Evolutionary conservation across 108 stramenopile genomes (phyloP), one percentile per base, ranked within the genome.

Genomic region (Tribonema minus): DNA sequence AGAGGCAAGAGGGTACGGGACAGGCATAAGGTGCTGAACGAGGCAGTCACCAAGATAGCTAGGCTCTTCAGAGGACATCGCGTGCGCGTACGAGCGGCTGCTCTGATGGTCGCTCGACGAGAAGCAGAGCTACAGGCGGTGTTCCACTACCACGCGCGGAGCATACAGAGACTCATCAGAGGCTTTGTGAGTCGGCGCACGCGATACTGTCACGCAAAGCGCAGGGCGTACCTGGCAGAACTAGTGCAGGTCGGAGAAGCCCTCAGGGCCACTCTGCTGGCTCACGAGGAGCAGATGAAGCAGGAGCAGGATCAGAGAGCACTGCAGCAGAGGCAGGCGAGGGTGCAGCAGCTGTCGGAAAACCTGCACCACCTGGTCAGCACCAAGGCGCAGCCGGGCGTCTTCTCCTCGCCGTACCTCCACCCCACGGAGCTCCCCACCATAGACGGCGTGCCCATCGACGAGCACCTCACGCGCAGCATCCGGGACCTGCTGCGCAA

Each of bases 311-410:
- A 32, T 3, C 32, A 27, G 20, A 31, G 34, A 23, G 37, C 68
- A 15, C 46, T 40, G 61, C 68, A 64, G n/a, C 66, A 54, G 3
- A 25, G 36, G 23, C 63, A 58, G 32, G 46, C 38, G 26, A 32
- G 65, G 64, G 41, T 75, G 5, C 46, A 82, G 61, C 61, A 67
- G 40, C 68, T 86, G 25, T 69, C 87, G 20, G 28, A 62, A 30
- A 87, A 88, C 37, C 64, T 88, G 40, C 88, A 88, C 72, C 88
- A 88, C 64, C 75, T 88, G 3, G 60, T 86, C 4, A 75, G 71
- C 61, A 88, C 88, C n/a, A 67, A 76, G 81, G 58, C 61, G 37
- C 58, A 68, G 3, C 74, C 82, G 1, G 88, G 88, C 1, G 65
- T 87, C 3, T 88, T 84, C 83, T 84, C 84, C 72, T 68, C 86